These are phyloP conservation scores for Phytophthora sp. DNA, from an alignment of 352 stramenopile species.

Conservation along the genomic window DNA sequence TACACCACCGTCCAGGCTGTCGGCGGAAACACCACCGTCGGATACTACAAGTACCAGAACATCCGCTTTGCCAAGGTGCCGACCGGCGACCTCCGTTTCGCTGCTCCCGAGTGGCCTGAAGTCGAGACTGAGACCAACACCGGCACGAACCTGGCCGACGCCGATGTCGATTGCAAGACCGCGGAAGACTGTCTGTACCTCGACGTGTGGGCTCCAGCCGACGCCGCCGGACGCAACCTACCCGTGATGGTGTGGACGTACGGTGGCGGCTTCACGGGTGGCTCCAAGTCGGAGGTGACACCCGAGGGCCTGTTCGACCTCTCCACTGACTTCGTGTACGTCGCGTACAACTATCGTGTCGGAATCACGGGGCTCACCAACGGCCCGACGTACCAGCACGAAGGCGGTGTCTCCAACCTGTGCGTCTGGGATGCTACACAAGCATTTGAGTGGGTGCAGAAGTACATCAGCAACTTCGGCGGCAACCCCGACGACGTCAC, in stretches of 20 bases:
- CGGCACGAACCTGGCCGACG: conserved; percentile 24
- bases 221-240: conserved; percentile 25
- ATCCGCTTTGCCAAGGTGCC: conserved; percentile 34
- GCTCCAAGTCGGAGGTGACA: conserved; percentile 23
- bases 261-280: conserved; percentile 29
- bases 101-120: conserved; percentile 20
- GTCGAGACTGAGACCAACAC: conserved; percentile 31
- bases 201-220: conserved; percentile 35
- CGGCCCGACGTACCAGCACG: conserved; percentile 32
- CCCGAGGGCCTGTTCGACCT: conserved; percentile 30
- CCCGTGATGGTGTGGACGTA: conserved; percentile 42
- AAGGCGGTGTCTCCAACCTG: conserved; percentile 35
- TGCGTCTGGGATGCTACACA: conserved; percentile 31
- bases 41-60: conserved; percentile 45
- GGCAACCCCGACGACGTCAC: conserved; percentile 43
- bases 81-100: conserved; percentile 34
- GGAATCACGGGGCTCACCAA: conserved; percentile 26
- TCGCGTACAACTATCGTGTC: conserved; percentile 46
- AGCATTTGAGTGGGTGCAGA: conserved; percentile 41
- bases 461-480: conserved; percentile 47
- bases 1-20: conserved; percentile 33
- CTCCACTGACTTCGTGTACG: conserved; percentile 37
- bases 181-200: conserved; percentile 41
- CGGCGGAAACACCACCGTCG: conserved; percentile 28
- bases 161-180: conserved; percentile 18